Conservation (phyloP, 2,329 filamentous ascomycete genomes). For the Cordyceps cateniannulata region DNA sequence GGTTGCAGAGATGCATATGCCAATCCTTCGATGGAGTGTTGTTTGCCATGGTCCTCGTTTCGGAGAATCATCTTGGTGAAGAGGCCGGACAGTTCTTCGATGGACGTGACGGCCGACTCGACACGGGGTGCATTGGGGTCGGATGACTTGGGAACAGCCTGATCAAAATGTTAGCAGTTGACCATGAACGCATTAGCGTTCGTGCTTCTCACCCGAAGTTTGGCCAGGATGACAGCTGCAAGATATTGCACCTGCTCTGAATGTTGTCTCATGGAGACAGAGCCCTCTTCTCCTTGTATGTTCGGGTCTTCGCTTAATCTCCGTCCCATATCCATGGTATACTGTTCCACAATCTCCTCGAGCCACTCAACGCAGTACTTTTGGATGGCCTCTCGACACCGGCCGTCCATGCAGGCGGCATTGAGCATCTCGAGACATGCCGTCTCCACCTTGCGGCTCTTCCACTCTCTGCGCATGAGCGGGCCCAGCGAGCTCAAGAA, state of each 20-base stretch:
- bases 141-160: conserved; percentile 47
- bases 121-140: conserved; percentile 38
- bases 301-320: conserved; percentile 46
- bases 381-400: conserved; percentile 75
- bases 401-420: conserved; percentile 78
- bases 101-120: conserved; percentile 50
- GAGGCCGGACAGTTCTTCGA: conserved; percentile 58
- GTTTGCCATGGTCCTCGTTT: conserved; percentile 49
- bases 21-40: conserved; percentile 79
- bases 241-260: conserved; percentile 56
- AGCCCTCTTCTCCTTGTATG: conserved; percentile 53
- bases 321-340: conserved; percentile 49
- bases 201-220: conserved; percentile 46
- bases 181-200: background rate
- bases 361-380: conserved; percentile 86
- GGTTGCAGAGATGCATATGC: conserved; percentile 87
- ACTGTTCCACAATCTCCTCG: conserved; percentile 72
- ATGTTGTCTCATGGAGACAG: conserved; percentile 54
- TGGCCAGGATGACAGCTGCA: conserved; percentile 71
- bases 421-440: conserved; percentile 85
- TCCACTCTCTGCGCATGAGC: conserved; percentile 72
- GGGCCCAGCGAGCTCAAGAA: conserved; percentile 74
- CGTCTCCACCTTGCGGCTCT: conserved; percentile 78
- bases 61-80: conserved; percentile 61
- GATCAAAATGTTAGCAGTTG: conserved; percentile 35